Conservation (phyloP, 1,139 yeast genomes). For the Debaryomyces nepalensis region DNA sequence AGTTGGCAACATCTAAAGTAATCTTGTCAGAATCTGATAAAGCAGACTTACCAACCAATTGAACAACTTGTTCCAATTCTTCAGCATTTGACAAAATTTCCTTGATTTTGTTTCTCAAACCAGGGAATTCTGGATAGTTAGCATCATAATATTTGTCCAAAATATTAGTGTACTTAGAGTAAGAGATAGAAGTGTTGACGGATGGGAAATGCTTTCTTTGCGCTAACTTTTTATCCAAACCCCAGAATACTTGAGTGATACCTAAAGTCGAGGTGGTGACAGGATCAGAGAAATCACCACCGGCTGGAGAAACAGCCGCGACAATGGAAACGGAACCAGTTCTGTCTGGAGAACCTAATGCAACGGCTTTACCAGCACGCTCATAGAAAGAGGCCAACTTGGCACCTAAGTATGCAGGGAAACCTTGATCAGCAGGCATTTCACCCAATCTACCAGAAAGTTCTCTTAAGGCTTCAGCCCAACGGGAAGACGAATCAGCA, state of each 20-base stretch:
- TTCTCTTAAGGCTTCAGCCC: constrained; percentile 99
- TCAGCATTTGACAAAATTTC: constrained; percentile 96
- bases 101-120: constrained; percentile 85
- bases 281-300: constrained; percentile 99
- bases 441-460: constrained; percentile 99
- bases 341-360: constrained; percentile 96
- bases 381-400: constrained; percentile 98
- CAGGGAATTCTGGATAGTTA: constrained; percentile 90
- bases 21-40: constrained; percentile 95
- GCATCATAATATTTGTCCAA: constrained; percentile 83
- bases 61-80: constrained; percentile 98
- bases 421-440: constrained; percentile 99
- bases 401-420: constrained; percentile 99
- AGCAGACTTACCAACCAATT: constrained; percentile 98
- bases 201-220: constrained; percentile 99
- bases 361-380: constrained; percentile 97
- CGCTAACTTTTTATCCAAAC: constrained; percentile 96
- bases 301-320: constrained; percentile 99
- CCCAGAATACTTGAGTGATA: constrained; percentile 99
- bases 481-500: constrained; percentile 99
- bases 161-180: constrained; percentile 91
- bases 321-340: constrained; percentile 97
- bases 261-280: constrained; percentile 97
- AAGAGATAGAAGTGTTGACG: constrained; percentile 91
- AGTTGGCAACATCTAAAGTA: constrained; percentile 87